Conservation (phyloP, 2,329 filamentous ascomycete genomes). For the Monilinia vaccinii-corymbosi region DNA sequence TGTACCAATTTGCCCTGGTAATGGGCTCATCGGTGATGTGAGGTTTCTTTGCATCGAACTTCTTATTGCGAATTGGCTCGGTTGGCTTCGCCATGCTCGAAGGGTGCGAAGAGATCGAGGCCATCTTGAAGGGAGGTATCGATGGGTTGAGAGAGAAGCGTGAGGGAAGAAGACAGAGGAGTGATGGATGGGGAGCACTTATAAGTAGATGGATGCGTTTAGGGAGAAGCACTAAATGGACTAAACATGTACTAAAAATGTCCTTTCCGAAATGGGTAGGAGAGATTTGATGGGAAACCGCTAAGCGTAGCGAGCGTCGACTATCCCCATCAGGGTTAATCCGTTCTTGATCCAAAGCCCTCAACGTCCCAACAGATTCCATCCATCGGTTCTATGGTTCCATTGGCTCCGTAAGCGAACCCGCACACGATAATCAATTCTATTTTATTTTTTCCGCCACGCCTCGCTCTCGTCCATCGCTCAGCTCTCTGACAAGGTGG, state of each 20-base stretch:
- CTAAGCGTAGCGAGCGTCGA: too few relatives aligned
- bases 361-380: slow-evolving; percentile 5
- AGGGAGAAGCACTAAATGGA: neutral
- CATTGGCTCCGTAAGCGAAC: neutral
- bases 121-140: slow-evolving; percentile 10
- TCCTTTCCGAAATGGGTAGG: slow-evolving; percentile 1
- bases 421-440: too few relatives aligned
- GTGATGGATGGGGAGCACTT: neutral
- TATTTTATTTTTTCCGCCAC: too few relatives aligned
- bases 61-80: slow-evolving; percentile 30
- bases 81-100: slow-evolving; percentile 24
- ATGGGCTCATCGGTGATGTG: slow-evolving; percentile 80
- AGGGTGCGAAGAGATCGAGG: slow-evolving; percentile 15
- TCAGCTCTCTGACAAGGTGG: too few relatives aligned
- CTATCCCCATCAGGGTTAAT: too few relatives aligned
- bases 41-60: slow-evolving; percentile 56
- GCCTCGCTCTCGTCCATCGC: too few relatives aligned
- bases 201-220: slow-evolving; percentile 2
- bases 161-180: neutral
- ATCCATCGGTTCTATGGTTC: neutral
- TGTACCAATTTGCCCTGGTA: slow-evolving; percentile 76
- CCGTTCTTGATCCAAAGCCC: too few relatives aligned
- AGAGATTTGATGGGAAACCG: neutral
- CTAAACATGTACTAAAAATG: neutral
- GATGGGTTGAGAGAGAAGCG: slow-evolving; percentile 8